Conservation (phyloP, 164 flowering plant species). For the Platanus orientalis region DNA sequence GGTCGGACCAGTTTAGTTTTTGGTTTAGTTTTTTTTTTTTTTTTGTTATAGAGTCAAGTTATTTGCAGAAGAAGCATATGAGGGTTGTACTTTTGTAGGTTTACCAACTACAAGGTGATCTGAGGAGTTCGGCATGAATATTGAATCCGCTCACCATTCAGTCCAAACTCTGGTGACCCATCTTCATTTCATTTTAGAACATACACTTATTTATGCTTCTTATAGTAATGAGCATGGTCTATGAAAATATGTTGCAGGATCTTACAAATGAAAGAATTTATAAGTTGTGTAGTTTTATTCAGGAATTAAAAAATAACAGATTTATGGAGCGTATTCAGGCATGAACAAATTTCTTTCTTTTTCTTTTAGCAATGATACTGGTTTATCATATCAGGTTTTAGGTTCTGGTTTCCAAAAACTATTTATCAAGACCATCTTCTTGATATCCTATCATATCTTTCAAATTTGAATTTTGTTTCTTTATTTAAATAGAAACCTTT, state of each 20-base stretch:
- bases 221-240: not conserved
- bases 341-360: constrained; percentile 11
- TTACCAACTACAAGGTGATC: constrained; percentile 32
- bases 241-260: constrained; percentile 31
- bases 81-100: constrained; percentile 32
- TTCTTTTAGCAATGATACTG: not conserved
- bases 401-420: not conserved
- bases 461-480: not conserved
- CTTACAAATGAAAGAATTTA: constrained; percentile 40
- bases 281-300: constrained; percentile 34
- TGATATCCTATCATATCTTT: too few relatives aligned
- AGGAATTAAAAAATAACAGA: constrained; percentile 27
- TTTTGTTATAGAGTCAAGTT: not conserved
- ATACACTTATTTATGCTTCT: constrained; percentile 9
- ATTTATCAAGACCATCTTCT: too few relatives aligned
- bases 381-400: not conserved
- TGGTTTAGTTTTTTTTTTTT: not conserved
- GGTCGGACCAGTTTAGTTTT: constrained; percentile 32
- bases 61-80: constrained; percentile 6
- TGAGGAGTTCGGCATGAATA: constrained; percentile 33
- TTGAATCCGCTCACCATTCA: constrained; percentile 42
- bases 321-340: constrained; percentile 41
- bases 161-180: constrained; percentile 54
- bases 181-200: too few relatives aligned
- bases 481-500: not conserved